phyloP scores from a whole-genome alignment of 352 stramenopile species.

The Phytophthora sojae region DNA sequence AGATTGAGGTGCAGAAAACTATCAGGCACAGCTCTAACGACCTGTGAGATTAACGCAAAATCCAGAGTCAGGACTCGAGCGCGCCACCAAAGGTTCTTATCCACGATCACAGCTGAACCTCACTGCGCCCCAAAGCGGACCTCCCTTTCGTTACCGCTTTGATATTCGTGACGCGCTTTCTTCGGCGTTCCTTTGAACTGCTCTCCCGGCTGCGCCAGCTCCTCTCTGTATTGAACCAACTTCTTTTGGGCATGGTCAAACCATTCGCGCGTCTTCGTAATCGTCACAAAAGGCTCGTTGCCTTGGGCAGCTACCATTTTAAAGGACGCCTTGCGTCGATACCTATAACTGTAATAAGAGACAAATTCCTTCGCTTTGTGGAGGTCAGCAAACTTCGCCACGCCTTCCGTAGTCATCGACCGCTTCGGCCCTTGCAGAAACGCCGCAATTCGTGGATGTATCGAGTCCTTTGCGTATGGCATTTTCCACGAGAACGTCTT shows the following conservation, averaged over 20 bases:
- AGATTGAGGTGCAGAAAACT: too few species aligned
- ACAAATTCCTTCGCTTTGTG: neutral
- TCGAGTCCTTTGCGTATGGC: slow-evolving; percentile 4
- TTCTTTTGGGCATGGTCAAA: neutral
- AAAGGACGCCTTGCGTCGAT: neutral
- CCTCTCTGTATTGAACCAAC: neutral
- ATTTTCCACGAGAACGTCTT: slow-evolving; percentile 29
- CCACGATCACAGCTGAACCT: too few species aligned
- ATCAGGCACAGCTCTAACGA: too few species aligned
- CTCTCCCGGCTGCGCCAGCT: neutral
- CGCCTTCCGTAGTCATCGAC: slow-evolving; percentile 1
- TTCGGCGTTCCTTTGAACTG: neutral
- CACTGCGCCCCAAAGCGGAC: too few species aligned
- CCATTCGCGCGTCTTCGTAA: neutral
- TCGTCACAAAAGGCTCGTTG: neutral
- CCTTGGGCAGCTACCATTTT: neutral
- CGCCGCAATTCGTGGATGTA: neutral
- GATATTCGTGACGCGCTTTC: neutral
- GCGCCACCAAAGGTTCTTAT: too few species aligned
- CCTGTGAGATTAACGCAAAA: too few species aligned
- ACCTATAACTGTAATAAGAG: neutral
- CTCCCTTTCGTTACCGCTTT: too few species aligned
- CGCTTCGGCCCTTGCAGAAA: slow-evolving; percentile 14
- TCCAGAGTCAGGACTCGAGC: too few species aligned
- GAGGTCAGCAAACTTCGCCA: neutral